Evolutionary conservation across 352 stramenopile species (phyloP).

Genomic region (Globisporangium viniferum): DNA sequence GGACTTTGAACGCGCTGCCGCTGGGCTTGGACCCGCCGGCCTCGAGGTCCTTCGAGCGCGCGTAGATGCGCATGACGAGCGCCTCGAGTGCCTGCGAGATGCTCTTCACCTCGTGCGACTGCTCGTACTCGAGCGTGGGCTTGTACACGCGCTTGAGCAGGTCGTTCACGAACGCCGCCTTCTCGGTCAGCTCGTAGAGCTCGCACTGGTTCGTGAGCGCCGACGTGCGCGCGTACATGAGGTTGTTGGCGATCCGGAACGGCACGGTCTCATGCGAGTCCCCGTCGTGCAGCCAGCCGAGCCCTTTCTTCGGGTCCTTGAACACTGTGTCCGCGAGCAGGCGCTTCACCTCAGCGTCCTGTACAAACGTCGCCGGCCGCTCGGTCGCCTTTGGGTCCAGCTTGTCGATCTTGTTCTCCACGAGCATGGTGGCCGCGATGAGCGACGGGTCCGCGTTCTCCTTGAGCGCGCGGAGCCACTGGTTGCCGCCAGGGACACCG

Average conservation of each 20-base stretch:
- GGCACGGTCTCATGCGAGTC: conserved; percentile 37
- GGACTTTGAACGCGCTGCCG: conserved; percentile 40
- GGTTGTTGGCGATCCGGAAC: conserved; percentile 56
- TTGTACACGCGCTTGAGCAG: conserved; percentile 28
- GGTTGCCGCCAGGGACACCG: conserved; percentile 39
- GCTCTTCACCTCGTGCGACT: conserved; percentile 34
- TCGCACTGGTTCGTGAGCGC: conserved; percentile 54
- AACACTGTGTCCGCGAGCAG: conserved; percentile 44
- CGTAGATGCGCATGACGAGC: conserved; percentile 64
- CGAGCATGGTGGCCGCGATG: conserved; percentile 58
- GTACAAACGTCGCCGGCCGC: conserved; percentile 36
- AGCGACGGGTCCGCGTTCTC: conserved; percentile 54
- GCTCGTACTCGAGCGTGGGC: conserved; percentile 47
- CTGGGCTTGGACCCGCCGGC: conserved; percentile 47
- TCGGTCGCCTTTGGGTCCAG: conserved; percentile 32
- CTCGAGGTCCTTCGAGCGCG: conserved; percentile 57
- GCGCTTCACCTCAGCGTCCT: conserved; percentile 48
- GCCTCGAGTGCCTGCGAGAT: conserved; percentile 60
- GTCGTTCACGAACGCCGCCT: conserved; percentile 23
- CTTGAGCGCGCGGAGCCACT: conserved; percentile 63
- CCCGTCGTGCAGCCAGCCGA: conserved; percentile 55
- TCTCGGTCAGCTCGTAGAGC: conserved; percentile 59
- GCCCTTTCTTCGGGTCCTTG: conserved; percentile 41
- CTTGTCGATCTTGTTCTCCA: conserved; percentile 75
- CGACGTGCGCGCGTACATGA: conserved; percentile 67